Conservation (phyloP, 169 alveolate genomes). For the Cryptosporidium ryanae region DNA sequence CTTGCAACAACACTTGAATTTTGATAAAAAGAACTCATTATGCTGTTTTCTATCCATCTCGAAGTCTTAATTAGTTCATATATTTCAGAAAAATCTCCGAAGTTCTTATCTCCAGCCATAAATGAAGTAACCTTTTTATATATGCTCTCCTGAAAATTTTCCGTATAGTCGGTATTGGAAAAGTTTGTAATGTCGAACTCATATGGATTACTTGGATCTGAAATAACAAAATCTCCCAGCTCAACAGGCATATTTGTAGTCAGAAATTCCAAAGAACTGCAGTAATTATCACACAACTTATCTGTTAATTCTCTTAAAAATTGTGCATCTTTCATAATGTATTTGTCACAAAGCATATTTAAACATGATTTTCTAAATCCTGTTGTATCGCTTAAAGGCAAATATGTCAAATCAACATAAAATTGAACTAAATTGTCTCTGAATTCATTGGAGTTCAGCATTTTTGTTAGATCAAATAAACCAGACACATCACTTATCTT, state of each 20-base stretch:
- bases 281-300: neutral
- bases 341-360: neutral
- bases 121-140: neutral
- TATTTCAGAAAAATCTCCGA: conserved; percentile 30
- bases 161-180: neutral
- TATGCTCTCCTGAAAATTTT: conserved; percentile 10
- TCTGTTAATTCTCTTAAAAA: conserved; percentile 1
- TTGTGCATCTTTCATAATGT: neutral
- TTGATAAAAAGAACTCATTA: neutral
- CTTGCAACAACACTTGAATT: neutral
- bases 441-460: neutral
- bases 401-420: conserved; percentile 18
- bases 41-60: neutral
- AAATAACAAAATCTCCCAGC: conserved; percentile 34
- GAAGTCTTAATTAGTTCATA: conserved; percentile 6
- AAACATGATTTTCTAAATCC: conserved; percentile 56
- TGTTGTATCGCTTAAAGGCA: conserved; percentile 30
- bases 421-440: neutral
- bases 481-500: neutral
- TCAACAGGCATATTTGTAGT: conserved; percentile 5
- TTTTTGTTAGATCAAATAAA: neutral
- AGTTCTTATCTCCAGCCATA: conserved; percentile 6
- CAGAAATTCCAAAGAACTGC: conserved; percentile 29
- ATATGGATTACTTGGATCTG: conserved; percentile 15
- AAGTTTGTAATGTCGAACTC: conserved; percentile 2